Evolutionary conservation across 1,284 basidiomycete genomes (phyloP), one percentile per base, ranked within the genome.

Genomic region (Puccinia hordei): DNA sequence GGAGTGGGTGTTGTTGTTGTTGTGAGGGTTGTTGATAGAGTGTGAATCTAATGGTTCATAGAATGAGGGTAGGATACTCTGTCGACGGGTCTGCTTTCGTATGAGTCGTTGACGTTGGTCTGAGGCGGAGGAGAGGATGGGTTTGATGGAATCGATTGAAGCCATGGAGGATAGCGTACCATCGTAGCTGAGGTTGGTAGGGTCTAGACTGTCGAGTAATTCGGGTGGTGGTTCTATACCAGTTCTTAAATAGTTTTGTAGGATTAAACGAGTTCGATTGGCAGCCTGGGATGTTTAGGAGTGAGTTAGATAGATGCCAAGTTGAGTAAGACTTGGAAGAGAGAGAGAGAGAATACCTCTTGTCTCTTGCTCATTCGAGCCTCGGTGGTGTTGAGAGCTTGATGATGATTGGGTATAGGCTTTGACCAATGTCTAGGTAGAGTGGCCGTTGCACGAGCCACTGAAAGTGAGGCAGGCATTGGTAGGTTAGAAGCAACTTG

Each of bases 371-470:
- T 79, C 0, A 61, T 59, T 30, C 76, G 49, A 17, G 76, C n/a
- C 27, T 79, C 76, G n/a, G 30, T n/a, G n/a, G n/a, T 27, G 2
- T 35, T 15, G 1, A 69, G 55, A 38, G 35, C 41, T 69, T 46
- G 65, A 46, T 35, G 65, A 46, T 35, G 53, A 24, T 15, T 19
- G 44, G 24, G 19, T 30, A 61, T 12, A 59, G 65, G 65, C 46
- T 79, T 73, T n/a, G 66, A 63, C 78, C 78, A 80, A 51, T 63
- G 44, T 46, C 78, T 53, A n/a, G 78, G 78, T 49, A 80, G 55
- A 33, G 78, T 80, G 33, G 78, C 78, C 35, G 78, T 73, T 30
- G 78, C 78, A 35, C 78, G 68, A 63, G 78, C 78, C 35, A 80
- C 49, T 2, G 78, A 80, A n/a, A 55, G 53, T 4, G 78, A 80